Percentiles rank a stretch among this genome's conserved stretches.
Evolutionary conservation across 768 basidiomycete genomes (phyloP).

Genomic region (Mycena galopus): DNA sequence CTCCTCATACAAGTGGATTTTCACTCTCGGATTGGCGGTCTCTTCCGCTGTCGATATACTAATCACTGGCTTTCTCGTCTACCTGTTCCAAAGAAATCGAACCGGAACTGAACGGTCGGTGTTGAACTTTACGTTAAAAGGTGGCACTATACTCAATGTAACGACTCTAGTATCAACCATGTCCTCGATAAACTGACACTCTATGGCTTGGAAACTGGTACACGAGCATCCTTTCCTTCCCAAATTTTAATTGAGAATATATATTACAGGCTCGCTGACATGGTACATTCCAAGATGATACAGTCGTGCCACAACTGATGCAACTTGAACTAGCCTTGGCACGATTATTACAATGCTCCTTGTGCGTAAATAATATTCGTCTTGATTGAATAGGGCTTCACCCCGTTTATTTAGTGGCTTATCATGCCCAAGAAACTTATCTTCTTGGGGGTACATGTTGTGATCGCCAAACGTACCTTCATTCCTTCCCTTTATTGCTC

Average conservation of each 20-base stretch:
- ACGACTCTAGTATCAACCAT: constrained; percentile 55
- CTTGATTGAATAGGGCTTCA: too few relatives aligned
- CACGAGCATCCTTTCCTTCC: not conserved
- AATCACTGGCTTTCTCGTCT: constrained; percentile 60
- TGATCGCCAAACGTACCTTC: constrained; percentile 63
- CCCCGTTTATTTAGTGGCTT: not conserved
- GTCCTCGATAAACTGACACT: constrained; percentile 61
- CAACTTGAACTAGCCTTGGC: too few relatives aligned
- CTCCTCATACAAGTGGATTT: constrained; percentile 54
- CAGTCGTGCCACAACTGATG: too few relatives aligned
- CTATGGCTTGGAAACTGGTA: constrained; percentile 67
- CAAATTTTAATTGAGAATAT: not conserved
- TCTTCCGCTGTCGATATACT: constrained; percentile 65
- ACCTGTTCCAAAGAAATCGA: constrained; percentile 55
- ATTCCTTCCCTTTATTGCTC: not conserved
- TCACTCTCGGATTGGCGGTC: constrained; percentile 64
- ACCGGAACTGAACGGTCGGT: constrained; percentile 55
- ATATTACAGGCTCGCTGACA: constrained; percentile 50
- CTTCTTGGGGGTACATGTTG: constrained; percentile 64
- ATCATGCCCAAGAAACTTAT: constrained; percentile 54
- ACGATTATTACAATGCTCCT: too few relatives aligned
- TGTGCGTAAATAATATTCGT: too few relatives aligned
- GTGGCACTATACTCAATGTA: not conserved
- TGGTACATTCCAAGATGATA: too few relatives aligned
- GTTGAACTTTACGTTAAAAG: too few relatives aligned